Conservation (phyloP, 129 eudicot genomes). For the Mikania micrantha region DNA sequence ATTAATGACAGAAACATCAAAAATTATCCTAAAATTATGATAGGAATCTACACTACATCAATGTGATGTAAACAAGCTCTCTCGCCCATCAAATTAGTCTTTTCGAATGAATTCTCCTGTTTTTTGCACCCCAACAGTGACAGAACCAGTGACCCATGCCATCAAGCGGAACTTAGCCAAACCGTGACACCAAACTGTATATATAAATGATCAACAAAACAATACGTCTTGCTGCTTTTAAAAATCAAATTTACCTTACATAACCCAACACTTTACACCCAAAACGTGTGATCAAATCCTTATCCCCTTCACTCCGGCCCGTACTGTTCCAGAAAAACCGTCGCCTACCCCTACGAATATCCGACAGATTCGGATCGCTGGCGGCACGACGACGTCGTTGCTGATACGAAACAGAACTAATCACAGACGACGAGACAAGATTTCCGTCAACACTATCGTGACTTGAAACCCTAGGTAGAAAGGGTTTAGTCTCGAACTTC, state of each 20-base stretch:
- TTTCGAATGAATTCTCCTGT: no score
- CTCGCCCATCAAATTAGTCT: no score
- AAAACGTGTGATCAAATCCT: conserved; percentile 36
- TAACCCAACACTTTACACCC: conserved; percentile 44
- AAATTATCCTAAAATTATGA: no score
- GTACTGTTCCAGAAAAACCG: conserved; percentile 34
- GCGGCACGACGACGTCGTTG: conserved; percentile 45
- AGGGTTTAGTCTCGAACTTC: conserved; percentile 35
- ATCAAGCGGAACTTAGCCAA: no score
- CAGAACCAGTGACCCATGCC: no score
- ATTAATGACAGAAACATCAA: no score
- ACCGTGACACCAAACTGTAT: no score
- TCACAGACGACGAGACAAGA: neutral
- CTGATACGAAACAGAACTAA: conserved; percentile 8
- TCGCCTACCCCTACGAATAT: conserved; percentile 21
- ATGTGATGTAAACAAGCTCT: no score
- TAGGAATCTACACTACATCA: no score
- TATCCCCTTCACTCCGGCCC: conserved; percentile 41
- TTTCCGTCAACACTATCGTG: conserved; percentile 14
- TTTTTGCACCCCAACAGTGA: no score
- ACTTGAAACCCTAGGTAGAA: conserved; percentile 47
- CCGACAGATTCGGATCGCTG: conserved; percentile 39
- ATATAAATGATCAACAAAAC: neutral
- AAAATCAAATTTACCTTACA: conserved; percentile 41
- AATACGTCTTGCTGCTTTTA: neutral